Evolutionary conservation across 768 basidiomycete species (phyloP), one percentile per base, ranked within the genome.

Genomic region (Lyophyllum atratum): DNA sequence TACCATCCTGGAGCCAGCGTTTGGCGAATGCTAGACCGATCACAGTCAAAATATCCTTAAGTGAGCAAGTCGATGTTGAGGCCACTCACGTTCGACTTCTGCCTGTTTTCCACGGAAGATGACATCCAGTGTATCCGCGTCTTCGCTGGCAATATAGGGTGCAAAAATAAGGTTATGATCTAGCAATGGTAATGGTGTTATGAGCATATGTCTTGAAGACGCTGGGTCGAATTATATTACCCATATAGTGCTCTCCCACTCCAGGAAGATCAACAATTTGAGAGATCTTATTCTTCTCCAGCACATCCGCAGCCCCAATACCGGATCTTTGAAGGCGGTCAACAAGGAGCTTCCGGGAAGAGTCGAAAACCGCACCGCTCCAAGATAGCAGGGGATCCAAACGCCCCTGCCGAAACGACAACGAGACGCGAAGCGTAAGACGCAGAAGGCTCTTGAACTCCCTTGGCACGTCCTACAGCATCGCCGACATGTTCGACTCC

Each of bases 171-270:
- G 44, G 56, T 73, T 76, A 57, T 81, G 81, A 58, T 81, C 81
- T 82, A 34, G 14, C 33, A 25, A 48, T 9, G 54, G 49, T 31
- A 42, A 40, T 9, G 34, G 11, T 11, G 15, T 19, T 3, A 8
- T 56, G 34, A 6, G 33, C 12, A 22, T 34, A 22, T 8, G 4
- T 24, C 40, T 43, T 31, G 1, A 21, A 31, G n/a, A 46, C 33
- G 33, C 17, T 39, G n/a, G 24, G 24, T 19, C 34, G 12, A 22
- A 44, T 34, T 37, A 24, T n/a, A 52, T 65, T 37, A 80, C 84
- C 85, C 60, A 79, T 76, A 51, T 82, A 84, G 59, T 90, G 82
- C 65, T 88, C 86, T 11, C 92, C 91, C 0, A 95, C 91, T 17
- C 86, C 87, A 1, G 89, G 88, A 14, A 92, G 80, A 52, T 90